Evolutionary conservation across 768 basidiomycete species (phyloP), one percentile per base, ranked within the genome.

Genomic region (Lyophyllum atratum): DNA sequence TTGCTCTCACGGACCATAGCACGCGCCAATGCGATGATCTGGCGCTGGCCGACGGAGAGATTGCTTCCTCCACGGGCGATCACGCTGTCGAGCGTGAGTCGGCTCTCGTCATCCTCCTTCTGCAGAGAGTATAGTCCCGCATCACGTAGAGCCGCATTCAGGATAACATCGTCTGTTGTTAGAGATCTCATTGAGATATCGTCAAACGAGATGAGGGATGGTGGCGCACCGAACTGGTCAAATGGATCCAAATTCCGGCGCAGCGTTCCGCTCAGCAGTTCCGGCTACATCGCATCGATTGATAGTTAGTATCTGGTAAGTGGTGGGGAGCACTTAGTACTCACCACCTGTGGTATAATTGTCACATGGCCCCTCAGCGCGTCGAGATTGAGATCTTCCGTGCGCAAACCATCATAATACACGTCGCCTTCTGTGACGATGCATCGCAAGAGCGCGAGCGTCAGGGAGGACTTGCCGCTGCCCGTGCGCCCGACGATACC

Each of bases 21-120:
- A n/a, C 86, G 72, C 1, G 85, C 85, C 63, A 87, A 76, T 4
- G 85, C 85, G 40, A 87, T 76, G 45, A 87, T 78, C 65, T 92
- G 90, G 10, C 89, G 68, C 64, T 92, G 89, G n/a, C 90, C 90
- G 28, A 88, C 85, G 1, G 86, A 88, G 61, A 92, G 83, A 66
- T 92, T 92, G 21, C 78, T 70, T 5, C 90, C 90, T 9, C 86
- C 86, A 1, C 73, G 71, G 6, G 76, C 61, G 25, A 84, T 70
- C 10, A 55, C 59, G 15, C 71, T 80, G 54, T 84, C 80, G 22
- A 85, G 67, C 7, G 73, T 75, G 17, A 82, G 65, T 71, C 75
- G 44, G 69, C 81, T 52, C 79, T 84, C 65, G 71, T 80, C 54
- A 66, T 80, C 70, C 65, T 71, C 71, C 25, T 55, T 57, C 62